Evolutionary conservation across 768 basidiomycete genomes (phyloP).

Genomic region (Tephrocybe sp.): DNA sequence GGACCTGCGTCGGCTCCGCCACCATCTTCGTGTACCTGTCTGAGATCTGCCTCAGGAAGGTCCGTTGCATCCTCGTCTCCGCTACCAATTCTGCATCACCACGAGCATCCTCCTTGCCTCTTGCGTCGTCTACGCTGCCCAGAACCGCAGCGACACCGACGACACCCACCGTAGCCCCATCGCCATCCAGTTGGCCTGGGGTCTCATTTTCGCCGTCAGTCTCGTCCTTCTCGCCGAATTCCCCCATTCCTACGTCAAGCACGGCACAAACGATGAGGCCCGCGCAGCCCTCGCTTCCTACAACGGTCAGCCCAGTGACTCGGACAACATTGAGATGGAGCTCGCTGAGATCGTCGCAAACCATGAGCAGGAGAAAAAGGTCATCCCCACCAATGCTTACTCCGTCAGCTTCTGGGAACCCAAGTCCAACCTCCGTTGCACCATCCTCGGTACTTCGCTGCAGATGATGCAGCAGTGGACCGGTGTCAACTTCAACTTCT

Average conservation of each 20-base stretch:
- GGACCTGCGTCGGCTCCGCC: slow-evolving; percentile 58
- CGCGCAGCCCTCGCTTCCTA: too few species aligned
- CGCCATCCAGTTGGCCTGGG: too few species aligned
- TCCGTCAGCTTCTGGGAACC: slow-evolving; percentile 26
- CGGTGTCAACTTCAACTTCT: slow-evolving; percentile 66
- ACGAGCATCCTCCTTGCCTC: too few species aligned
- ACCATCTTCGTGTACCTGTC: slow-evolving; percentile 26
- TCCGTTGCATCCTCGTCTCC: slow-evolving; percentile 51
- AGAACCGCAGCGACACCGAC: too few species aligned
- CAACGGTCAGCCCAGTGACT: too few species aligned
- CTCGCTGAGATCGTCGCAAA: slow-evolving; percentile 27
- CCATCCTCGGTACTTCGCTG: slow-evolving; percentile 55
- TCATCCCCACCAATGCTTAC: slow-evolving; percentile 34
- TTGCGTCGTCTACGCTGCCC: too few species aligned
- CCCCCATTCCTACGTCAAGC: too few species aligned
- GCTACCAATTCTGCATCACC: slow-evolving; percentile 45
- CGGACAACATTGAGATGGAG: too few species aligned
- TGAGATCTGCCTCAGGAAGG: slow-evolving; percentile 44
- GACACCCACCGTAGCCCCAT: too few species aligned
- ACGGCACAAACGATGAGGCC: too few species aligned
- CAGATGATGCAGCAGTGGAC: background rate
- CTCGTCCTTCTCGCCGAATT: too few species aligned
- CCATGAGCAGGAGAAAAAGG: slow-evolving; percentile 45
- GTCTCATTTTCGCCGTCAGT: too few species aligned
- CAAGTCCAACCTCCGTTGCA: slow-evolving; percentile 57